Evolutionary conservation across 2,329 filamentous ascomycete species (phyloP), one percentile per base, ranked within the genome.

Genomic region (Cryphonectria radicalis): DNA sequence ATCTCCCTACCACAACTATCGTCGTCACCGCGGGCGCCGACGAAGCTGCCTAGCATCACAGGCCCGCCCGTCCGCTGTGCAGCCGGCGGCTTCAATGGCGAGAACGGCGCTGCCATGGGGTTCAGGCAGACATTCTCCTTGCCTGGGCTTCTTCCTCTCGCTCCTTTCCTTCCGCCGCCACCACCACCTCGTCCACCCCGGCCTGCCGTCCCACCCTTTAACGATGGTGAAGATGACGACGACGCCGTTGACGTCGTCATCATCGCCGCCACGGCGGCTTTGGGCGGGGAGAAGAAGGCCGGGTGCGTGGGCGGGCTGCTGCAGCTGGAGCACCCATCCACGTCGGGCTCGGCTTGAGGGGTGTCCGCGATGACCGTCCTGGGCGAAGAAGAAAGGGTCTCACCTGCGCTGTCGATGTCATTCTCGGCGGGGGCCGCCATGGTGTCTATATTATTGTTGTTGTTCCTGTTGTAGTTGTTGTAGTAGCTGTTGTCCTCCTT

Each of bases 21-120:
- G 7, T n/a, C 53, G 28, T 42, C 46, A 42, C 28, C 19, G 43
- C 59, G 22, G 14, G 25, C 32, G 32, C 68, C 37, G 32, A 67
- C 46, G 72, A 65, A 73, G 60, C 68, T 67, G 62, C 64, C 53
- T 55, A 68, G 63, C 66, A 67, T 59, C 37, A 68, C 65, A 68
- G 62, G 35, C 17, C 68, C 71, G 43, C 62, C 68, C 42, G 37
- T 59, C 19, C 6, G 46, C 60, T 57, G 32, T 14, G 35, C 46
- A 37, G 46, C 37, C 42, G 65, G 25, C 60, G 65, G 11, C 35
- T 35, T 68, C 35, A 67, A 59, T 7, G 71, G 60, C 35, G 71
- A 72, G 66, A 68, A 68, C 59, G 71, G 32, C 43, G 55, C 68
- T 72, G 71, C 71, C 71, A 72, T 71, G 65, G 68, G 35, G 32